Evolutionary conservation across 2,329 filamentous ascomycete species (phyloP).

Genomic region (Trichoderma lentiforme): DNA sequence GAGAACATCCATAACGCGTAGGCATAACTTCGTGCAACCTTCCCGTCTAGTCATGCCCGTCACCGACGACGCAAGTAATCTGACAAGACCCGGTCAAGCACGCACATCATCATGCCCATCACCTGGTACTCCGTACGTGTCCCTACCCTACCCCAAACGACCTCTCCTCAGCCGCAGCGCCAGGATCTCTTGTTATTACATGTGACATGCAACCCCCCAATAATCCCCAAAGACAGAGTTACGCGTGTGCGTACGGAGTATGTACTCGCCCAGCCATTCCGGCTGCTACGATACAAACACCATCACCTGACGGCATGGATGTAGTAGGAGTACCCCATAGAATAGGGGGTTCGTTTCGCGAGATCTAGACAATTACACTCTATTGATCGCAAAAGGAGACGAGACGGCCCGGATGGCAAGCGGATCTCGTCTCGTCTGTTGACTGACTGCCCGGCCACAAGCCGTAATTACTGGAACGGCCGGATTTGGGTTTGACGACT

Average conservation of each 20-base stretch:
- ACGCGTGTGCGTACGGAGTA: not conserved
- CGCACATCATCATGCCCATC: not conserved
- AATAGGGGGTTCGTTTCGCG: not conserved
- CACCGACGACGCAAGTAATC: not conserved
- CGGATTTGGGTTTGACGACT: not conserved
- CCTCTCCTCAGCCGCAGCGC: not conserved
- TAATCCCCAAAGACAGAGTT: not conserved
- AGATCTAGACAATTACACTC: not conserved
- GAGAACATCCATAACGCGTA: not conserved
- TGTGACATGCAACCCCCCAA: not conserved
- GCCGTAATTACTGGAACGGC: conserved; percentile 7
- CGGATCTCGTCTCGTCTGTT: not conserved
- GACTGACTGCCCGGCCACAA: not conserved
- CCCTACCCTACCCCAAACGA: not conserved
- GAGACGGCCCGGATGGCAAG: not conserved
- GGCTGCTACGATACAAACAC: not conserved
- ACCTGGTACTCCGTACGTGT: not conserved
- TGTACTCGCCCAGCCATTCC: not conserved
- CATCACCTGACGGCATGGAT: not conserved
- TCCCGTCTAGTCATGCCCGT: not conserved
- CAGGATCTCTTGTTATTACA: not conserved
- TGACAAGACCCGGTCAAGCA: not conserved
- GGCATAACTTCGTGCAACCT: not conserved
- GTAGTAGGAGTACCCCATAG: not conserved
- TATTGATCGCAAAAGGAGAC: conserved; percentile 4